Conservation (phyloP, 768 basidiomycete species). For the Sporobolomyces roseus region DNA sequence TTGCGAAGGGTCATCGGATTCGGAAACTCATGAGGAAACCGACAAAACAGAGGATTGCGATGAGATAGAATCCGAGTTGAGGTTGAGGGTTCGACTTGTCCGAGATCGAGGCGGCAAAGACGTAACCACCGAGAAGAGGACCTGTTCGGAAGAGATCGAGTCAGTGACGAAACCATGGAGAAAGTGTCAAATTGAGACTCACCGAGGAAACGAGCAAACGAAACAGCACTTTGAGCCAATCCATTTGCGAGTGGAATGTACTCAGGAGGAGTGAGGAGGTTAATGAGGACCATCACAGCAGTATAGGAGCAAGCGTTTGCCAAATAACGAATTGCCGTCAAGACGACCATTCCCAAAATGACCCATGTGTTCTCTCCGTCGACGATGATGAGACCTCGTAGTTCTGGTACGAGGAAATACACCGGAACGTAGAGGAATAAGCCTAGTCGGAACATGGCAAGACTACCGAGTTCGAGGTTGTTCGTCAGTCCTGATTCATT, state of each 20-base stretch:
- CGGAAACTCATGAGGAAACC: constrained; percentile 11
- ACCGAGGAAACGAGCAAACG: constrained; percentile 79
- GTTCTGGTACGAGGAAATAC: constrained; percentile 44
- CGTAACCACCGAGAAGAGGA: constrained; percentile 51
- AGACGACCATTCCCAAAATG: constrained; percentile 65
- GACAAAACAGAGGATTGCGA: constrained; percentile 9
- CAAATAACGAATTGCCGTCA: constrained; percentile 39
- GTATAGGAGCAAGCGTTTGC: constrained; percentile 72
- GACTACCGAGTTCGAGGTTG: too few relatives aligned
- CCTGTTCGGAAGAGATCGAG: constrained; percentile 42
- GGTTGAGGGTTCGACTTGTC: constrained; percentile 68
- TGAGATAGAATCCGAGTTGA: constrained; percentile 25
- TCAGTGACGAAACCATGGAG: neutral
- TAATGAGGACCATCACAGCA: constrained; percentile 57
- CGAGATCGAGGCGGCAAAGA: constrained; percentile 70
- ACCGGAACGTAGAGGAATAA: constrained; percentile 42
- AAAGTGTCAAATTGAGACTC: constrained; percentile 53
- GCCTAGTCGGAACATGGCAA: constrained; percentile 76
- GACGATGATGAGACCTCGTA: constrained; percentile 39
- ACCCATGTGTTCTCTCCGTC: constrained; percentile 62
- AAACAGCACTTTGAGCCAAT: constrained; percentile 90
- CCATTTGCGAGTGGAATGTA: constrained; percentile 91
- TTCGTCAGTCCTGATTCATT: too few relatives aligned
- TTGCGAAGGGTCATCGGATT: neutral
- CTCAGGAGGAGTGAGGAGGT: constrained; percentile 74